Conservation (phyloP, 163 green algal genomes). For the Volvox carteri region DNA sequence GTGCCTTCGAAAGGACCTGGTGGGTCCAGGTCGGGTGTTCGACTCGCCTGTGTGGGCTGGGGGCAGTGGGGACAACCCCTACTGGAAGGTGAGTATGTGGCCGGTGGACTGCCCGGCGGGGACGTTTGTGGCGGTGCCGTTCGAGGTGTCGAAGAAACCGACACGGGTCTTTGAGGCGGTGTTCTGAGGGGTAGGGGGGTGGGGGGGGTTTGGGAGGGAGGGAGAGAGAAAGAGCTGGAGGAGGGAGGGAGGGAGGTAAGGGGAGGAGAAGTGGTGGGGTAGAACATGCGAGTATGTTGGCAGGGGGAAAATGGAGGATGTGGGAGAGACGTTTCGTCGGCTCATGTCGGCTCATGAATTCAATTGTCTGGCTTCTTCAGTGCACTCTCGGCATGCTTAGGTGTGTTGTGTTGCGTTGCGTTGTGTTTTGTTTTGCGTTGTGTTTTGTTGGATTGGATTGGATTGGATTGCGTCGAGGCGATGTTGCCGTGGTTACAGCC, state of each 20-base stretch:
- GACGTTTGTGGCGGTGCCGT: constrained; percentile 81
- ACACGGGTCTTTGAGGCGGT: constrained; percentile 8
- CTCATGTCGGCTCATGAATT: too few relatives aligned
- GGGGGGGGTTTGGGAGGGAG: background rate
- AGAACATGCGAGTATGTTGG: background rate
- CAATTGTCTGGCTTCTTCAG: too few relatives aligned
- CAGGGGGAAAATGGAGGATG: too few relatives aligned
- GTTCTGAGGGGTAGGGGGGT: background rate
- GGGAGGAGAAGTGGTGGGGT: background rate
- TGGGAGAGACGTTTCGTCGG: too few relatives aligned
- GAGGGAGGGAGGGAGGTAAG: background rate
- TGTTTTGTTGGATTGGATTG: too few relatives aligned
- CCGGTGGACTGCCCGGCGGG: constrained; percentile 75
- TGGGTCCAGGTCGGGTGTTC: constrained; percentile 52
- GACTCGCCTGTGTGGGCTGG: constrained; percentile 75
- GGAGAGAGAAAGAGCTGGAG: background rate
- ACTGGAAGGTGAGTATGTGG: constrained; percentile 85
- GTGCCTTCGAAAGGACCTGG: constrained; percentile 76
- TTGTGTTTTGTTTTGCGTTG: too few relatives aligned
- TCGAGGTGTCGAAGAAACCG: background rate
- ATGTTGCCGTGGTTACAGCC: too few relatives aligned
- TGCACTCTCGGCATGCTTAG: too few relatives aligned
- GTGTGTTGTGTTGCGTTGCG: too few relatives aligned
- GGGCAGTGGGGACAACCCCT: constrained; percentile 75
- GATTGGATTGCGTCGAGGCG: too few relatives aligned